Evolutionary conservation across 192 early-diverging fungal species (phyloP).

Genomic region (Backusella morwellensis): DNA sequence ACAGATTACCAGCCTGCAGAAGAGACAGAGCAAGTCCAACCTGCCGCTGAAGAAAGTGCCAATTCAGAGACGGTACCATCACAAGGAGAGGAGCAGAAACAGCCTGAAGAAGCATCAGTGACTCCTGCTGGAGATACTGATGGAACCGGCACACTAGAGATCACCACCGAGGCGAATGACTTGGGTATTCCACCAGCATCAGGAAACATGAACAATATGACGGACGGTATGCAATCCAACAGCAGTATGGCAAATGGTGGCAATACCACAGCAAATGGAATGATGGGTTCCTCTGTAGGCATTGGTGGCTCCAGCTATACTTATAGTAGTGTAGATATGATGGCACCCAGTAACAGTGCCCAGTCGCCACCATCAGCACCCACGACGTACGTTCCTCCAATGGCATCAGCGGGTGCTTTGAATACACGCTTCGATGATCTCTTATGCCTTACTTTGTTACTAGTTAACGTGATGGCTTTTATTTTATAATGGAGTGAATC

Average conservation of each 20-base stretch:
- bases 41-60: background rate
- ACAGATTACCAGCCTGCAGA: background rate
- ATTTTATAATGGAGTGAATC: too few relatives aligned
- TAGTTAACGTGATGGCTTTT: background rate
- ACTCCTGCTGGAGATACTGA: background rate
- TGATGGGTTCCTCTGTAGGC: background rate
- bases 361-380: background rate
- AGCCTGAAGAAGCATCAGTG: background rate
- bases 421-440: background rate
- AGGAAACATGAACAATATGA: background rate
- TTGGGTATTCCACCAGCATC: background rate
- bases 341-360: background rate
- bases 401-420: background rate
- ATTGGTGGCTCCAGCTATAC: background rate
- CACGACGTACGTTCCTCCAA: background rate
- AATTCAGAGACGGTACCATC: background rate
- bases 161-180: background rate
- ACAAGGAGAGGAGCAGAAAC: background rate
- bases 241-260: background rate
- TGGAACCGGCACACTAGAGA: background rate
- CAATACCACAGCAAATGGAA: background rate
- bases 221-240: background rate
- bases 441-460: background rate
- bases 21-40: background rate
- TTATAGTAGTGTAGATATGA: background rate